Percentiles rank a stretch among this genome's conserved stretches.
Conservation (phyloP, 495 filamentous ascomycete genomes). For the Entonaema liquescens region DNA sequence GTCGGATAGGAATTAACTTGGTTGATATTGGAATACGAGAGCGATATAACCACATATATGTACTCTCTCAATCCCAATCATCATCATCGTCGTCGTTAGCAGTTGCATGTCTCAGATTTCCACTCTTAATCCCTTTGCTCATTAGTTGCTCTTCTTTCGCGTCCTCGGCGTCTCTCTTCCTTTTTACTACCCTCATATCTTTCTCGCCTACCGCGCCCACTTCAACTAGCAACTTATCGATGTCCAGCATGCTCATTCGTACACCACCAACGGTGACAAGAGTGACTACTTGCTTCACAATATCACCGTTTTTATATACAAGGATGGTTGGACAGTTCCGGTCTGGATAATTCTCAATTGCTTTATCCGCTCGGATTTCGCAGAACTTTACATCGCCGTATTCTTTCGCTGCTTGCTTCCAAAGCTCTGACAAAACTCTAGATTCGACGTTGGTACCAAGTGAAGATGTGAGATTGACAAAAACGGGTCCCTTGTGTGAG, state of each 20-base stretch:
- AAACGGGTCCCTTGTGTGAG: constrained; percentile 73
- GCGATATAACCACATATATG: not conserved
- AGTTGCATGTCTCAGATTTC: constrained; percentile 50
- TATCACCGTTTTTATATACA: constrained; percentile 90
- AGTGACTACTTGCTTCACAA: constrained; percentile 86
- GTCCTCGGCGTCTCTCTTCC: constrained; percentile 67
- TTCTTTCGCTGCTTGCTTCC: constrained; percentile 80
- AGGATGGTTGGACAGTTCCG: constrained; percentile 93
- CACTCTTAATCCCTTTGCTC: constrained; percentile 57
- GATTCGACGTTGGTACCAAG: constrained; percentile 83
- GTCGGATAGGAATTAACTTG: constrained; percentile 1
- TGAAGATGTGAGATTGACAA: constrained; percentile 86
- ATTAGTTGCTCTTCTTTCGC: constrained; percentile 58
- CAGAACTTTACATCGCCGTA: constrained; percentile 98
- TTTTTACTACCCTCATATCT: constrained; percentile 78
- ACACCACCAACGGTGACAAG: constrained; percentile 78
- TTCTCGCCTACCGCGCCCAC: constrained; percentile 78
- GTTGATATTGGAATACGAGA: not conserved
- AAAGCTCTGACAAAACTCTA: constrained; percentile 81
- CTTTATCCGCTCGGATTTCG: constrained; percentile 90
- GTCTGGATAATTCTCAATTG: constrained; percentile 96
- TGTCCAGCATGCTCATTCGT: constrained; percentile 66
- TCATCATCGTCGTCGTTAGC: constrained; percentile 70
- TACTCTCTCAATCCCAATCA: constrained; percentile 74
- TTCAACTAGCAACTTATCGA: constrained; percentile 82